phyloP scores from a whole-genome alignment of 257 asterid genomes.

The Solanum ahanhuiri region DNA sequence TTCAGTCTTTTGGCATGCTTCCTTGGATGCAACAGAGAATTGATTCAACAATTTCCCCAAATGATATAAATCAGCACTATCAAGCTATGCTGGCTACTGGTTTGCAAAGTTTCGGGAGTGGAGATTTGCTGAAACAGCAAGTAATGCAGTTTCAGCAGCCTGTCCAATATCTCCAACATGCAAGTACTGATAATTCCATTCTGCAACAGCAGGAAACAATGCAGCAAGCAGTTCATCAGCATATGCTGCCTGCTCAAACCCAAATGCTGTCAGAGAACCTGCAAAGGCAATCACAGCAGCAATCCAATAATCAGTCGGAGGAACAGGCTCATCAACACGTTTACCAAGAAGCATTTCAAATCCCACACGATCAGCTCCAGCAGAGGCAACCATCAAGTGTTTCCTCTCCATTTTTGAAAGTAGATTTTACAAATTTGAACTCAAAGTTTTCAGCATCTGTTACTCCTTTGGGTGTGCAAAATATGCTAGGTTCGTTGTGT shows the following conservation, averaged over 20 bases:
- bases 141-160: slow-evolving; percentile 69
- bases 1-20: slow-evolving; percentile 57
- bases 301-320: slow-evolving; percentile 32
- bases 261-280: slow-evolving; percentile 55
- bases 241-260: slow-evolving; percentile 47
- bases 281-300: slow-evolving; percentile 48
- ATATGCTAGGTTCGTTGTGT: slow-evolving; percentile 58
- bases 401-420: slow-evolving; percentile 54
- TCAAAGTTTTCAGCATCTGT: slow-evolving; percentile 33
- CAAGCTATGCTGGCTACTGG: slow-evolving; percentile 73
- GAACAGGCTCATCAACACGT: slow-evolving; percentile 37
- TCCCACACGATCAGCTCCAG: slow-evolving; percentile 54
- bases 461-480: slow-evolving; percentile 50
- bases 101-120: slow-evolving; percentile 47
- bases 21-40: slow-evolving; percentile 88
- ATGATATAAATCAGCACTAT: slow-evolving; percentile 70
- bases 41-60: slow-evolving; percentile 49
- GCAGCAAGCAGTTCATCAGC: slow-evolving; percentile 41
- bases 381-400: slow-evolving; percentile 52
- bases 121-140: slow-evolving; percentile 61
- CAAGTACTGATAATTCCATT: slow-evolving; percentile 36
- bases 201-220: slow-evolving; percentile 45
- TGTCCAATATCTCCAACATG: slow-evolving; percentile 53
- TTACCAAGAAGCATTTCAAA: slow-evolving; percentile 49
- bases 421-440: slow-evolving; percentile 39